Conservation (phyloP, 2,329 filamentous ascomycete species). For the Aspergillus candidus region DNA sequence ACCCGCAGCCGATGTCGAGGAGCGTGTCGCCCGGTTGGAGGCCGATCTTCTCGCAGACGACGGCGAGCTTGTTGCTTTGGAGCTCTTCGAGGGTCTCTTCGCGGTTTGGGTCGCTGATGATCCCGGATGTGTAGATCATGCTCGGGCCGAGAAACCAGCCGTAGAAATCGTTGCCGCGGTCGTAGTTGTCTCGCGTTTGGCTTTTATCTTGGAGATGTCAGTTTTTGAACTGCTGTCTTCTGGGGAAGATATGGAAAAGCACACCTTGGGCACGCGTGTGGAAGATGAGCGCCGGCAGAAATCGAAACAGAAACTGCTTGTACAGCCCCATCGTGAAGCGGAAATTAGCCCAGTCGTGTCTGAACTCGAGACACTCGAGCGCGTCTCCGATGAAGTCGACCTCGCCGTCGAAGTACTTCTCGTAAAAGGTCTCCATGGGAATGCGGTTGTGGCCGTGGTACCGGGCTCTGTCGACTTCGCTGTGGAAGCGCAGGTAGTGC, state of each 20-base stretch:
- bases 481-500: conserved; percentile 25
- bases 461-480: conserved; percentile 16
- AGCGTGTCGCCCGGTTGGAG: conserved; percentile 68
- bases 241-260: too few species aligned
- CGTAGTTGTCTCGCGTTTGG: conserved; percentile 28
- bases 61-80: conserved; percentile 81
- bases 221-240: too few species aligned
- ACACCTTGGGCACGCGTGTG: conserved; percentile 25
- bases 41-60: conserved; percentile 84
- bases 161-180: conserved; percentile 30
- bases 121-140: conserved; percentile 31
- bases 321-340: conserved; percentile 26
- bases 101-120: conserved; percentile 23
- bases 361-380: conserved; percentile 30
- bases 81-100: conserved; percentile 30
- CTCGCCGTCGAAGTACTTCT: conserved; percentile 27
- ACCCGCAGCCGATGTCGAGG: conserved; percentile 87
- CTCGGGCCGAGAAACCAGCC: conserved; percentile 31
- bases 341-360: conserved; percentile 31
- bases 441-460: conserved; percentile 23
- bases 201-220: conserved; percentile 22
- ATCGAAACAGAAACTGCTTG: conserved; percentile 26
- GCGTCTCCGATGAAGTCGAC: conserved; percentile 31
- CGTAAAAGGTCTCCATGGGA: conserved; percentile 23
- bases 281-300: conserved; percentile 22